Evolutionary conservation across 305 asterid genomes (phyloP), one percentile per base, ranked within the genome.

Genomic region (Withania somnifera): DNA sequence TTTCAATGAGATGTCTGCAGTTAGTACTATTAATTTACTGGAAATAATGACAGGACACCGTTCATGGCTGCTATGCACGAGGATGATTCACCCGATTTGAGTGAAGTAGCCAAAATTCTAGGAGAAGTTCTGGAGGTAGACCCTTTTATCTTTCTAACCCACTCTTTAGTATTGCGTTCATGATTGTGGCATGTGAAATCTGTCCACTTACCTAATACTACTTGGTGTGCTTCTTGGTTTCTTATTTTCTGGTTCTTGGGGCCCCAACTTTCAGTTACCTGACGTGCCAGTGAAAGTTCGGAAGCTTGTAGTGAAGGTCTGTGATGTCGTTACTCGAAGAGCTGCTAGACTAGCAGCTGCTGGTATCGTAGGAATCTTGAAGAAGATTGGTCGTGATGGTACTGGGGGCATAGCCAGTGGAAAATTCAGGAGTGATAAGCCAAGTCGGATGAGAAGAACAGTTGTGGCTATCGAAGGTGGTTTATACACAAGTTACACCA

Each of bases 331-430:
- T 80, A 91, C 97, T 24, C 83, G 90, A 45, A 86, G 98, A 85
- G 97, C 97, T 78, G 98, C 98, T 54, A 86, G 98, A 76, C 83
- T 94, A 85, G 98, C 94, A 20, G 98, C 98, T 61, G 95, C 94
- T 3, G 98, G 98, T 26, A 91, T 94, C 4, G 93, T 90, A 15
- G 98, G 98, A 28, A 93, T 94, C 81, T 73, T 94, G 84, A 94
- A 93, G 88, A 94, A 94, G 91, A 91, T 94, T 0, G 98, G 97
- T 26, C 88, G 97, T 51, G 98, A 94, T 64, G 97, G 98, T 50
- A 87, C 84, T 80, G 90, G 91, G 13, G 88, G 97, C 64, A 77
- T 80, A 53, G 60, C 87, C 0, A 79, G 91, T 40, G 88, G 90
- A 80, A 93, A 92, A 82, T 57, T 26, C 75, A 60, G 86, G 85